A percentile compares a stretch with the other conserved stretches of the same genome.
phyloP scores from a whole-genome alignment of 2,329 filamentous ascomycete genomes.

The Aspergillus phoenicis region DNA sequence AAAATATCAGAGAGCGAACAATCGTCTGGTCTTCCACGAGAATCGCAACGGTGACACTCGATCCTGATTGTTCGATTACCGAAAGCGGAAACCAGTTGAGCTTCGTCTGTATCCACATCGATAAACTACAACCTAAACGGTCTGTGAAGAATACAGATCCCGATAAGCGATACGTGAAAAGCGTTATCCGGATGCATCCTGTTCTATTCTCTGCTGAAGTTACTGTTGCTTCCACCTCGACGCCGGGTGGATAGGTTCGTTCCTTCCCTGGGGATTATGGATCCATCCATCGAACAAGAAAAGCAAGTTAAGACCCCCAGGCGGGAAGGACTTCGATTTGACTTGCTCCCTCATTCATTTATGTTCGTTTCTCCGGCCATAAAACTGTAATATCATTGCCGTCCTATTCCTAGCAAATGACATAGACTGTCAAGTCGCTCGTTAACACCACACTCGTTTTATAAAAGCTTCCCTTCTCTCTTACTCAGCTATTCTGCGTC shows the following conservation, averaged over 20 bases:
- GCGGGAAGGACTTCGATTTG: not conserved
- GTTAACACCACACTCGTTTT: slow-evolving; percentile 18
- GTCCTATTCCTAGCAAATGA: slow-evolving; percentile 20
- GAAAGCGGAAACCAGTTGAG: slow-evolving; percentile 24
- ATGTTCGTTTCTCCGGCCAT: not conserved
- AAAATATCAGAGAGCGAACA: not conserved
- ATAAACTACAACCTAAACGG: not conserved
- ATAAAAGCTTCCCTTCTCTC: slow-evolving; percentile 10
- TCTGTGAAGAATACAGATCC: not conserved
- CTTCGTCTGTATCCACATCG: slow-evolving; percentile 11
- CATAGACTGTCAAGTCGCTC: slow-evolving; percentile 18
- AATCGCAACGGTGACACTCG: slow-evolving; percentile 16
- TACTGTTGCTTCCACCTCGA: slow-evolving; percentile 7
- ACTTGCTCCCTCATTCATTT: slow-evolving; percentile 3
- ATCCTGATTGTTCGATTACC: slow-evolving; percentile 14
- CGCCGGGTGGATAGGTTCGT: slow-evolving; percentile 6
- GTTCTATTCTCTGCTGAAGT: not conserved
- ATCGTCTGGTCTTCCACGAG: not conserved
- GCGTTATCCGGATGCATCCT: slow-evolving; percentile 7
- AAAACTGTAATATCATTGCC: slow-evolving; percentile 9
- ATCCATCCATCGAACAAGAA: not conserved
- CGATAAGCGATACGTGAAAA: not conserved
- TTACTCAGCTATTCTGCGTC: slow-evolving; percentile 1
- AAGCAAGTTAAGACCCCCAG: not conserved
- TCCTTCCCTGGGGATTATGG: slow-evolving; percentile 16